Evolutionary conservation across 2,329 filamentous ascomycete genomes (phyloP).

Genomic region (Hypoxylon sp.): DNA sequence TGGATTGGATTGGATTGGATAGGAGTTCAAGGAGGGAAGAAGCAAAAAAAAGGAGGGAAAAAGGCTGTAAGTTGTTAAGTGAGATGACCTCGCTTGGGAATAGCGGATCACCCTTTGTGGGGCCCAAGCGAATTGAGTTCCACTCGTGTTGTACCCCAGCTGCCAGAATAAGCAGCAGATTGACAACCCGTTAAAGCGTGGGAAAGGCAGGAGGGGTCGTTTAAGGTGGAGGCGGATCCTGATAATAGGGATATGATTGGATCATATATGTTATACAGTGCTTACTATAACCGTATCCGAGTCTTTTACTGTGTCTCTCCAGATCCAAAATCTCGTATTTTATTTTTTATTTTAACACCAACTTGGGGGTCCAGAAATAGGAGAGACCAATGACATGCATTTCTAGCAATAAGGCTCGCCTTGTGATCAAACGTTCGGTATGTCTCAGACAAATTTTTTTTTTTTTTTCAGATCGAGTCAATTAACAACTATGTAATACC

Average conservation of each 20-base stretch:
- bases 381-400: background rate
- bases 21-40: background rate
- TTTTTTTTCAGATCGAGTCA: too few species aligned
- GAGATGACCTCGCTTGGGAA: conserved; percentile 17
- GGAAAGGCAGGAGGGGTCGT: too few species aligned
- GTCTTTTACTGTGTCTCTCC: conserved; percentile 8
- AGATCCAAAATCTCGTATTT: conserved; percentile 30
- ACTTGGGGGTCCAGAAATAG: background rate
- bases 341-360: background rate
- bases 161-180: conserved; percentile 16
- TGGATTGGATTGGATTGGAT: too few species aligned
- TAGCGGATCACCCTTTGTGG: conserved; percentile 11
- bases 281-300: background rate
- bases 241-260: conserved; percentile 17
- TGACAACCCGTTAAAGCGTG: conserved; percentile 2
- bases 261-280: conserved; percentile 18
- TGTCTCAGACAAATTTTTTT: too few species aligned
- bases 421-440: too few species aligned
- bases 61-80: conserved; percentile 1
- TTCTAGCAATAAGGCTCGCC: too few species aligned
- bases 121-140: conserved; percentile 25
- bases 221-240: background rate
- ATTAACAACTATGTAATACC: too few species aligned
- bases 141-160: conserved; percentile 11
- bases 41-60: conserved; percentile 3